Conservation (phyloP, 2,329 filamentous ascomycete species). For the Fusarium anguioides region DNA sequence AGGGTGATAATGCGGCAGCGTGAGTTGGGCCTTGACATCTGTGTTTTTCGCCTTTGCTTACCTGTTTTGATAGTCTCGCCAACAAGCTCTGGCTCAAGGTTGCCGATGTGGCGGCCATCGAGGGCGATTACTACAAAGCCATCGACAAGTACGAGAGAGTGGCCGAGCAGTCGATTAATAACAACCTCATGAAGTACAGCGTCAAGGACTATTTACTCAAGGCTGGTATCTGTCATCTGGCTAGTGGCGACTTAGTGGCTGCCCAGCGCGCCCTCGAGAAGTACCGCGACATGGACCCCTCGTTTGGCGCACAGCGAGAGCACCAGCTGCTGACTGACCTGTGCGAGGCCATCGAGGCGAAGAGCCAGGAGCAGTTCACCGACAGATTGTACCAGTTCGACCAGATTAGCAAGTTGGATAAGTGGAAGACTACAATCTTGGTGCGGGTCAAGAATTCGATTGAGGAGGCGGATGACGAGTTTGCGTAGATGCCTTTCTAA, state of each 20-base stretch:
- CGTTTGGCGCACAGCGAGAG: conserved; percentile 82
- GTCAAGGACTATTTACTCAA: conserved; percentile 98
- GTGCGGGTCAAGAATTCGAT: conserved; percentile 86
- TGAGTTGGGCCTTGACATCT: conserved; percentile 56
- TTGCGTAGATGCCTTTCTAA: conserved; percentile 47
- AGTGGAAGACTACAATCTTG: conserved; percentile 93
- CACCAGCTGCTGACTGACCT: conserved; percentile 84
- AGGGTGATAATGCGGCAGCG: conserved; percentile 85
- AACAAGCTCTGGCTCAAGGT: conserved; percentile 96
- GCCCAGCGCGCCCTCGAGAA: conserved; percentile 82
- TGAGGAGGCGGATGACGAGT: conserved; percentile 64
- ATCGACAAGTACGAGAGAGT: conserved; percentile 88
- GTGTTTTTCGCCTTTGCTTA: background rate
- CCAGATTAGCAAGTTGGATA: conserved; percentile 91
- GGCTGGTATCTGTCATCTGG: conserved; percentile 89
- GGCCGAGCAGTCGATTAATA: conserved; percentile 79
- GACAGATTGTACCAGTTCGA: conserved; percentile 92
- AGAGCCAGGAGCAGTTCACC: conserved; percentile 84
- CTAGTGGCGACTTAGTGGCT: conserved; percentile 78
- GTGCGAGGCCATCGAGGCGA: conserved; percentile 76
- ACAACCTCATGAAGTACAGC: conserved; percentile 92
- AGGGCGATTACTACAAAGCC: conserved; percentile 85
- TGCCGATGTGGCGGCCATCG: conserved; percentile 85
- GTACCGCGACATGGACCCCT: conserved; percentile 82
- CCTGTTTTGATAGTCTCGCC: conserved; percentile 69